Base-by-base conservation (phyloP, 2,329 filamentous ascomycete genomes). In the Drechslerella dactyloides region DNA sequence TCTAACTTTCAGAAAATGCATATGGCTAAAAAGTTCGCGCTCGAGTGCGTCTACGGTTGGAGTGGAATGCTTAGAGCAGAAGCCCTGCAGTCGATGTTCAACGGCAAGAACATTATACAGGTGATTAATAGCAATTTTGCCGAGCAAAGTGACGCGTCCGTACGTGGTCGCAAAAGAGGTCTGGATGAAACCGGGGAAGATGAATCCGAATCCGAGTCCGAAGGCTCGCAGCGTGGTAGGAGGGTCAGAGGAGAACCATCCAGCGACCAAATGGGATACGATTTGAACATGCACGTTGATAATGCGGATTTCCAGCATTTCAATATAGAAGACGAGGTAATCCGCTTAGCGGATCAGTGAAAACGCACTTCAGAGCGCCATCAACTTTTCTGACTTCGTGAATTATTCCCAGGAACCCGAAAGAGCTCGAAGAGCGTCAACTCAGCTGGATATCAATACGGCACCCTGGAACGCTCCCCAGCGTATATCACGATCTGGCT, bases 381-480 rank as follows among this genome's bases (percentile, higher is more conserved):
- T 6, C 33, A 13, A 37, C 6, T 6, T 7, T 40, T 55, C 1
- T 30, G 13, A 17, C 50, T 24, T 4, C 48, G 8, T 37, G 33
- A n/a, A 15, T 33, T 35, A 2, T 46, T n/a, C n/a, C n/a, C n/a
- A 70, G 66, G 66, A 64, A 27, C 53, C 30, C 13, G 66, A 54
- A 23, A 33, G 63, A 44, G 66, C 57, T 52, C 58, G 65, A 51
- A 53, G 59, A 50, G 66, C 37, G 1, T 60, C 66, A 15, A n/a
- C 44, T 13, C 40, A 59, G 23, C 24, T 33, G 0, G 55, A 60
- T 17, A 17, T 10, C 5, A 59, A 64, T 24, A 4, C 46, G 10
- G 66, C 74, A 66, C 73, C 73, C 19, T 74, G 74, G 74, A 75
- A 75, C 55, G 44, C 70, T 51, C 62, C 60, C 55, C 59, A 51